phyloP scores from a whole-genome alignment of 2,329 filamentous ascomycete genomes.

The Fusarium dlaminii region DNA sequence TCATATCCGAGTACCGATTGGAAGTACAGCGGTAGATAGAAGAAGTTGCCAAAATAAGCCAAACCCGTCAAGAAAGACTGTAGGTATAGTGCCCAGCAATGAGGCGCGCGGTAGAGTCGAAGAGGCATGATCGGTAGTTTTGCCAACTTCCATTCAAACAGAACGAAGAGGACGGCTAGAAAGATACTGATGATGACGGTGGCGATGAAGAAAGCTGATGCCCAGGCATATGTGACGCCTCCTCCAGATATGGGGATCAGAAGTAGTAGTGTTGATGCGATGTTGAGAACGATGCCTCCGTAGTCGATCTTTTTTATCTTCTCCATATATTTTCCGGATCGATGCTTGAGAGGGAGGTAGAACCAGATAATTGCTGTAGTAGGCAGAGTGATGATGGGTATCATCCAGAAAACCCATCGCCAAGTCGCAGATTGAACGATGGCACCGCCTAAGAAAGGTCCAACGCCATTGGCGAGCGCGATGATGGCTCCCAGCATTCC shows the following conservation, averaged over 20 bases:
- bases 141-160: neutral
- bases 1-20: neutral
- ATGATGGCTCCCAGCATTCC: neutral
- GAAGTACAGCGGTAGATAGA: neutral
- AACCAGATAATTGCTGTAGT: neutral
- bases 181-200: neutral
- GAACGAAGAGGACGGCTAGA: neutral
- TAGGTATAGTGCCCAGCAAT: neutral
- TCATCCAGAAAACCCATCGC: neutral
- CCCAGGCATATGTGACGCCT: neutral
- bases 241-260: neutral
- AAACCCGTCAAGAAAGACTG: neutral
- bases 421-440: neutral
- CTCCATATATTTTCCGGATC: neutral
- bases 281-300: neutral
- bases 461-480: neutral
- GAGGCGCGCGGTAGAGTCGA: neutral
- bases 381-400: neutral
- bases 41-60: neutral
- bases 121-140: neutral
- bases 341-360: neutral
- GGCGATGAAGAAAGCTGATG: neutral
- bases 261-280: neutral
- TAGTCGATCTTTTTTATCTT: neutral
- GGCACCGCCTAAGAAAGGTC: neutral